Evolutionary conservation across 805 yeast species (phyloP).

Genomic region (Blastobotrys chiropterorum): DNA sequence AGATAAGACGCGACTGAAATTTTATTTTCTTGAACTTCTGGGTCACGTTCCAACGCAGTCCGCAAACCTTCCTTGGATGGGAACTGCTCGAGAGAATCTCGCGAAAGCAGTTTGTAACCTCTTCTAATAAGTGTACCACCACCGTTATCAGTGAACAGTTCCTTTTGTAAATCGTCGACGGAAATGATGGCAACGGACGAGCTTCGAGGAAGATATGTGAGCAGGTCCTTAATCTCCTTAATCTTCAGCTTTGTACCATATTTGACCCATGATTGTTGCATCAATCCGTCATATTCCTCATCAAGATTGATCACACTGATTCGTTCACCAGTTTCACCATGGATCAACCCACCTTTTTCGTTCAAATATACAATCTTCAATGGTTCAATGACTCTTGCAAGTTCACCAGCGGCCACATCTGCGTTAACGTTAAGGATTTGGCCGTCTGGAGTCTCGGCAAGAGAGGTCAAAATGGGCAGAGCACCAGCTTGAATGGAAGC

Average conservation of each 20-base stretch:
- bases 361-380: slow-evolving; percentile 91
- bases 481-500: slow-evolving; percentile 96
- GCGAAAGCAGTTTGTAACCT: slow-evolving; percentile 75
- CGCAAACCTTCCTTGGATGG: slow-evolving; percentile 56
- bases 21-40: slow-evolving; percentile 62
- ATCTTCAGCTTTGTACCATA: slow-evolving; percentile 97
- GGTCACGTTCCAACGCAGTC: slow-evolving; percentile 68
- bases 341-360: slow-evolving; percentile 95
- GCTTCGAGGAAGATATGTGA: slow-evolving; percentile 91
- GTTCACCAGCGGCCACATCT: slow-evolving; percentile 97
- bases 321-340: slow-evolving; percentile 87
- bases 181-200: slow-evolving; percentile 97
- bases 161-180: slow-evolving; percentile 92
- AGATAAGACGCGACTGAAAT: slow-evolving; percentile 77
- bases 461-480: slow-evolving; percentile 88
- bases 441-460: slow-evolving; percentile 95
- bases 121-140: slow-evolving; percentile 98
- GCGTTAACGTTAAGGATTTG: slow-evolving; percentile 97
- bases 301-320: slow-evolving; percentile 87
- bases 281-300: slow-evolving; percentile 86
- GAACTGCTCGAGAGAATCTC: slow-evolving; percentile 65
- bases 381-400: slow-evolving; percentile 95
- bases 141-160: slow-evolving; percentile 96
- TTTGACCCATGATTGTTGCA: slow-evolving; percentile 96
- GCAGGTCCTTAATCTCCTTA: slow-evolving; percentile 89